Evolutionary conservation across 192 early-diverging fungal genomes (phyloP).

Genomic region (Hyaloraphidium curvatum): DNA sequence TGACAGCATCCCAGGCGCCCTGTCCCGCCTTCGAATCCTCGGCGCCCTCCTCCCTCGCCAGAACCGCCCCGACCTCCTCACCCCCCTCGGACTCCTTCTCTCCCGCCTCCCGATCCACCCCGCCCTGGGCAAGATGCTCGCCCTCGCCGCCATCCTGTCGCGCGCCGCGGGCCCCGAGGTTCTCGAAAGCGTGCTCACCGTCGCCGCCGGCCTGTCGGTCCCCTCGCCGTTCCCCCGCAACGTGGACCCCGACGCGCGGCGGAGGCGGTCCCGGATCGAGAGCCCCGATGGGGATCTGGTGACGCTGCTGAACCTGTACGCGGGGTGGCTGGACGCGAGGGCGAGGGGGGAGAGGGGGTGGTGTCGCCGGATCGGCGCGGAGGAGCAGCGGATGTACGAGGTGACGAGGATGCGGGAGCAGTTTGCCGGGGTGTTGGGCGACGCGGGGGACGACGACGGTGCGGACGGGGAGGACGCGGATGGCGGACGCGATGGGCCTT

Average conservation of each 20-base stretch:
- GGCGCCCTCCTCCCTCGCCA: too few relatives aligned
- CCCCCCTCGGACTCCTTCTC: conserved; percentile 29
- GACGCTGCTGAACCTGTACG: conserved; percentile 39
- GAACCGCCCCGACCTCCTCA: conserved; percentile 17
- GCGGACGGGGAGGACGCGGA: conserved; percentile 6
- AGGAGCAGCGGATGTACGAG: conserved; percentile 52
- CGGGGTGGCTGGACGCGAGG: conserved; percentile 35
- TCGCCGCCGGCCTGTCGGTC: conserved; percentile 42
- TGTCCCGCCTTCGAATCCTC: too few relatives aligned
- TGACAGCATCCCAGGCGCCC: too few relatives aligned
- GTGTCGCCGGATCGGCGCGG: conserved; percentile 38
- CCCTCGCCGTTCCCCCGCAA: too few relatives aligned
- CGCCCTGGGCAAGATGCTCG: conserved; percentile 43
- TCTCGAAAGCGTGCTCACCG: conserved; percentile 28
- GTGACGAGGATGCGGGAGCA: conserved; percentile 43
- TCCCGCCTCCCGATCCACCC: conserved; percentile 38
- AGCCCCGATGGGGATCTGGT: conserved; percentile 43
- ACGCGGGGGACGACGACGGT: conserved; percentile 11
- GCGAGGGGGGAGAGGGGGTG: conserved; percentile 23
- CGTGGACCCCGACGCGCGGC: too few relatives aligned
- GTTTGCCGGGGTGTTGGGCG: conserved; percentile 38
- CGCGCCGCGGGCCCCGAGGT: conserved; percentile 20
- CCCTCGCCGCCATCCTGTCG: conserved; percentile 11
- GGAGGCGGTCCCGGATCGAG: conserved; percentile 21
- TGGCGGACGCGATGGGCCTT: conserved; percentile 3